Percentiles rank a stretch among this genome's conserved stretches.
Conservation (phyloP, 2,329 filamentous ascomycete species). For the Colletotrichum sidae region DNA sequence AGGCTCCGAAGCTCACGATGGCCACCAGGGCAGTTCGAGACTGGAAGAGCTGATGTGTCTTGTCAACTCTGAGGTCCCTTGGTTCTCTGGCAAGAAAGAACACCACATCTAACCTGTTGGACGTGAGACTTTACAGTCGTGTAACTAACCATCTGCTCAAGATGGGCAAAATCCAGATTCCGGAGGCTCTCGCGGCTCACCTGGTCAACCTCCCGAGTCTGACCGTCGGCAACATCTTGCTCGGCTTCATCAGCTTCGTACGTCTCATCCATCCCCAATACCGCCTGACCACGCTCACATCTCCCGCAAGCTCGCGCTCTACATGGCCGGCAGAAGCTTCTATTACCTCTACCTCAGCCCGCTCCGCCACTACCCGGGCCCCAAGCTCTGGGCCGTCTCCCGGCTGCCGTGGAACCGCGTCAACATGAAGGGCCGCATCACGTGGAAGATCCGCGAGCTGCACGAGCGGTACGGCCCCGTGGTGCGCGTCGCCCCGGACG, state of each 20-base stretch:
- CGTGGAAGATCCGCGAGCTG: slow-evolving; percentile 25
- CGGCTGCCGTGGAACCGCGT: slow-evolving; percentile 26
- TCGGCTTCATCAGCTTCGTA: not conserved
- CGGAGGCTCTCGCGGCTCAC: not conserved
- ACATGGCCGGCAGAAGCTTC: slow-evolving; percentile 7
- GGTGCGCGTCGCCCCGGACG: slow-evolving; percentile 53
- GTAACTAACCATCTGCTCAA: not conserved
- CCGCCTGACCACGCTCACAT: not conserved
- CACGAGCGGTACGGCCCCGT: slow-evolving; percentile 45
- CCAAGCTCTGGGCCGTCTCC: slow-evolving; percentile 40
- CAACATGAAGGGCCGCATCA: slow-evolving; percentile 21
- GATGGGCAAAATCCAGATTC: not conserved
- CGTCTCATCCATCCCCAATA: not conserved
- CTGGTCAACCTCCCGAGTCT: not conserved
- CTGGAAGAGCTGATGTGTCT: no score
- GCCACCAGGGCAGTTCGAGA: no score
- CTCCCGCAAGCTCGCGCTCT: not conserved
- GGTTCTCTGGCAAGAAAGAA: no score
- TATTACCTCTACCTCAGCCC: slow-evolving; percentile 41
- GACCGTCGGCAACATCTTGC: not conserved
- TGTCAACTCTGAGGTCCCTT: no score
- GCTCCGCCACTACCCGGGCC: slow-evolving; percentile 45
- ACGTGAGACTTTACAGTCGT: not conserved
- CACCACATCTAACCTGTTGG: no score
- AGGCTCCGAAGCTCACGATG: not conserved